These are phyloP conservation scores for Ceratobasidium sp. DNA, from an alignment of 1,284 basidiomycete species.

Conservation along the genomic window DNA sequence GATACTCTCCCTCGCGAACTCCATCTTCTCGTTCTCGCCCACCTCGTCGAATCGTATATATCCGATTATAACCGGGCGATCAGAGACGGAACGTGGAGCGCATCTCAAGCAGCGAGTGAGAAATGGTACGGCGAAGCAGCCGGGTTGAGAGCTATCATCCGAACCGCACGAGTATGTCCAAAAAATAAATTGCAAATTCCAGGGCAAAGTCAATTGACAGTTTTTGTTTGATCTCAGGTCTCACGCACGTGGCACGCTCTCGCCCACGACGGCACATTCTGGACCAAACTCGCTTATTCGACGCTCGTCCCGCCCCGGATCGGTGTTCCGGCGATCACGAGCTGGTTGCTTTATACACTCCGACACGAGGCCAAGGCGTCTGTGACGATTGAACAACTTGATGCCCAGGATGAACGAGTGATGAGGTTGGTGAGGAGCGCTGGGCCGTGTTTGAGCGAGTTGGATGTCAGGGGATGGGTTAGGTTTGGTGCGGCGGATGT, in stretches of 20 bases:
- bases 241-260: slow-evolving; percentile 84
- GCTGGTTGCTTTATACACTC: slow-evolving; percentile 1
- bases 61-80: slow-evolving; percentile 27
- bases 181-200: background rate
- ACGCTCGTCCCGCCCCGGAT: slow-evolving; percentile 60
- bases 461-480: slow-evolving; percentile 78
- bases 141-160: slow-evolving; percentile 50
- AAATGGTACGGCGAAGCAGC: slow-evolving; percentile 56
- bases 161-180: slow-evolving; percentile 8
- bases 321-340: slow-evolving; percentile 7
- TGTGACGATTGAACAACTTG: background rate
- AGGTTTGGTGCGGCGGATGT: slow-evolving; percentile 29
- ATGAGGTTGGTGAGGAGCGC: slow-evolving; percentile 66
- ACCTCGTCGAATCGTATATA: slow-evolving; percentile 60
- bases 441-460: slow-evolving; percentile 74
- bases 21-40: slow-evolving; percentile 72
- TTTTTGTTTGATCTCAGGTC: slow-evolving; percentile 67
- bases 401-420: slow-evolving; percentile 59
- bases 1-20: slow-evolving; percentile 80
- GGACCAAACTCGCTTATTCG: slow-evolving; percentile 71
- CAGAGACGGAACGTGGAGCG: slow-evolving; percentile 37
- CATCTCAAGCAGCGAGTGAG: background rate
- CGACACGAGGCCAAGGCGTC: slow-evolving; percentile 13
- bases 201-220: too few relatives aligned
- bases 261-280: slow-evolving; percentile 90